Percentiles rank a stretch among this genome's conserved stretches.
phyloP scores from a whole-genome alignment of 2,329 filamentous ascomycete genomes.

The Neurospora sp. region DNA sequence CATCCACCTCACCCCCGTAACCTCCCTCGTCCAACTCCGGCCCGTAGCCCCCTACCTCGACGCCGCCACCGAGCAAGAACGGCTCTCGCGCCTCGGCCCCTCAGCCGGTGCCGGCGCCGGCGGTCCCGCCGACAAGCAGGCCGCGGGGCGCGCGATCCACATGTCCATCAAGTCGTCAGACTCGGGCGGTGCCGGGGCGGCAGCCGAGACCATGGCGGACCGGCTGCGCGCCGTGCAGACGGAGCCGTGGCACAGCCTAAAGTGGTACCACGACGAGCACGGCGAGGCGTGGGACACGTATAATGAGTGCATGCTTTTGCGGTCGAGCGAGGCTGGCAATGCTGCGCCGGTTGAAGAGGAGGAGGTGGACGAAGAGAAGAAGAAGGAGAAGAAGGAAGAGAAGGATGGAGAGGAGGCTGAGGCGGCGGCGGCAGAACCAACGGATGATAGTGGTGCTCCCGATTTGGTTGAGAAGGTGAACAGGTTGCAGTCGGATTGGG shows the following conservation, averaged over 20 bases:
- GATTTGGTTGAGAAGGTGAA: constrained; percentile 29
- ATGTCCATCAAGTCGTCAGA: constrained; percentile 77
- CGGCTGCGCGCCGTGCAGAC: constrained; percentile 69
- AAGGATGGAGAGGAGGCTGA: constrained; percentile 13
- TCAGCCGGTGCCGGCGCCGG: constrained; percentile 20
- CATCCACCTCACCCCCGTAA: constrained; percentile 75
- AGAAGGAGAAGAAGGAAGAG: constrained; percentile 12
- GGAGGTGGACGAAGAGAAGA: constrained; percentile 14
- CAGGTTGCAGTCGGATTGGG: constrained; percentile 31
- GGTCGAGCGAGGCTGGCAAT: constrained; percentile 8
- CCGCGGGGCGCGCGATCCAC: constrained; percentile 65
- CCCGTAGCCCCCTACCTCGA: constrained; percentile 92
- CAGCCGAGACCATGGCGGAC: constrained; percentile 60
- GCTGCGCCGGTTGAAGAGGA: constrained; percentile 10
- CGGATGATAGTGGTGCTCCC: constrained; percentile 11
- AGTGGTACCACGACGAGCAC: constrained; percentile 74
- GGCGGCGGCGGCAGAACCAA: constrained; percentile 10
- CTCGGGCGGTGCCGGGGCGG: constrained; percentile 51
- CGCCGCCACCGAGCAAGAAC: constrained; percentile 64
- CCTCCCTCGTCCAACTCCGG: constrained; percentile 76
- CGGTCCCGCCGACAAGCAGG: constrained; percentile 23
- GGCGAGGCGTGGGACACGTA: constrained; percentile 68
- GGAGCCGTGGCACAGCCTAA: constrained; percentile 71
- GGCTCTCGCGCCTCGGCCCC: constrained; percentile 32
- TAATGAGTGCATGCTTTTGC: constrained; percentile 58